These are phyloP conservation scores for Zymoseptoria brevis DNA, from an alignment of 2,329 filamentous ascomycete genomes.

Conservation along the genomic window DNA sequence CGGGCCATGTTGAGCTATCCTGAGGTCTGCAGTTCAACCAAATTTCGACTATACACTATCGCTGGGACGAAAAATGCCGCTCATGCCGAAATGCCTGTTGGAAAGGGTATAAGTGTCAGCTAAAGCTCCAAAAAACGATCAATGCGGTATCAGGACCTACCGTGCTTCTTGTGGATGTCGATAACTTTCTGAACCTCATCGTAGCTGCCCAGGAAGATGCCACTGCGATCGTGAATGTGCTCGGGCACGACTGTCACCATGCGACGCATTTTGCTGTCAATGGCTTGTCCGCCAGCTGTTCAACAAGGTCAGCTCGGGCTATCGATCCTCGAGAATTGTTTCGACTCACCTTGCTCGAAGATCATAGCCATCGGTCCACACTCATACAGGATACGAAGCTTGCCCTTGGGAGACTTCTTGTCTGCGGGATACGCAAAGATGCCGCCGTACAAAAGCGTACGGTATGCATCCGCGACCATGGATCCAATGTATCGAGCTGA, in stretches of 20 bases:
- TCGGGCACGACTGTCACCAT: slow-evolving; percentile 86
- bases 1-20: neutral
- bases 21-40: neutral
- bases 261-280: slow-evolving; percentile 83
- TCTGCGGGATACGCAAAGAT: slow-evolving; percentile 97
- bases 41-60: neutral
- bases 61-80: neutral
- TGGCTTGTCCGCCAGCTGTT: slow-evolving; percentile 78
- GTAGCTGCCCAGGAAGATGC: slow-evolving; percentile 92
- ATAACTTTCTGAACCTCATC: slow-evolving; percentile 97
- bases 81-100: slow-evolving; percentile 14
- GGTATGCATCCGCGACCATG: slow-evolving; percentile 98
- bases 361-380: slow-evolving; percentile 98
- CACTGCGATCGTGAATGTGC: slow-evolving; percentile 88
- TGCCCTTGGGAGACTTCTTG: slow-evolving; percentile 97
- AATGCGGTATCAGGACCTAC: neutral
- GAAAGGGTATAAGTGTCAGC: too few species aligned
- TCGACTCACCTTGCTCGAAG: slow-evolving; percentile 82
- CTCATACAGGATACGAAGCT: slow-evolving; percentile 94
- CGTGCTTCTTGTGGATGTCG: slow-evolving; percentile 59
- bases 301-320: slow-evolving; percentile 15
- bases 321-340: neutral
- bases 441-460: slow-evolving; percentile 88
- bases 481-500: slow-evolving; percentile 90
- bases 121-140: too few species aligned